Base-by-base conservation (phyloP, 2,329 filamentous ascomycete species). In the Calonectria fujianensis region DNA sequence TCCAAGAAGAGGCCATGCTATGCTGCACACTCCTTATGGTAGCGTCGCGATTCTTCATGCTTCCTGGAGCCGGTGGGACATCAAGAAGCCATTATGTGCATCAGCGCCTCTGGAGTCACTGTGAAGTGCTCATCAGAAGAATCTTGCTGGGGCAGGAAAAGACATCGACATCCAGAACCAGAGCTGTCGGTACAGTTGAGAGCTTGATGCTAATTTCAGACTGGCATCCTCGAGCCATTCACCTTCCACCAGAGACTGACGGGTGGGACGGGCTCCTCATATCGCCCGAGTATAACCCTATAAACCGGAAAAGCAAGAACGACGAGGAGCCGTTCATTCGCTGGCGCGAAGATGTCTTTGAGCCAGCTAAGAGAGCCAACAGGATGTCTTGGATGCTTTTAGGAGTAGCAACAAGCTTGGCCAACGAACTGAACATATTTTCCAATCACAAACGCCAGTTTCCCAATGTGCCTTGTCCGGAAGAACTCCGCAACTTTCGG, bases 331-430 rank as follows among this genome's bases (percentile, higher is more conserved):
- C 77, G 0, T 77, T 81, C 0, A 77, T 81, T 39, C 74, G 80
- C 0, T 81, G 80, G 80, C 64, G 75, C 1, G 76, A 80, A 10
- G 80, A 81, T 29, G 80, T 81, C 3, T 81, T 81, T 45, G 75
- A 80, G 13, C 80, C 80, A 1, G 78, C 80, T 0, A 79, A 80
- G 48, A 57, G 80, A 45, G 77, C 80, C 0, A 79, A 80, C 9
- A 73, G 79, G 35, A 81, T 81, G 80, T 81, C 80, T 1, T 81
- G 79, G 80, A 81, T 81, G 80, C 77, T 81, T 1, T 31, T 81
- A 0, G 80, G 80, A 2, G 73, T 79, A 68, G 80, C 80, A 0
- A 76, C 57, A 16, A 63, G 57, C 24, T 39, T 63, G 4, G 57
- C 57, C 8, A 63, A 41, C 14, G 57, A 63, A 13, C 57, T 63